phyloP scores from a whole-genome alignment of 2,329 filamentous ascomycete genomes.

The Trichoderma polysporum region DNA sequence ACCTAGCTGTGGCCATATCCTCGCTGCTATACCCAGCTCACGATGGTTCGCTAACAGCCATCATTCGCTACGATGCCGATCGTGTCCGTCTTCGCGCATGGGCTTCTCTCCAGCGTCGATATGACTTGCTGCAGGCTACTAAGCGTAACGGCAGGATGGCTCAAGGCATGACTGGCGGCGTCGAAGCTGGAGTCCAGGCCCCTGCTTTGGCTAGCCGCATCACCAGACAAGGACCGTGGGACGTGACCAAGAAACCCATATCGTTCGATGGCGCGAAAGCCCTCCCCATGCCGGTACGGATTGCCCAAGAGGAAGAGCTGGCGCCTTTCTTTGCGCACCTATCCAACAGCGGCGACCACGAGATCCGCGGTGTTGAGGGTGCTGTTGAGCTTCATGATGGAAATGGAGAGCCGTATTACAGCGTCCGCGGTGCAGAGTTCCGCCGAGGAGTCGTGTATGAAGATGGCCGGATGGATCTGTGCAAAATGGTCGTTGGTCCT shows the following conservation, averaged over 20 bases:
- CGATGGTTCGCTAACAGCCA: conserved; percentile 36
- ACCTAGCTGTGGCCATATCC: conserved; percentile 34
- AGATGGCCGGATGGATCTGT: conserved; percentile 54
- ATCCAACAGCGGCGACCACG: conserved; percentile 32
- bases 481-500: conserved; percentile 55
- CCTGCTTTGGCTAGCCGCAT: conserved; percentile 37
- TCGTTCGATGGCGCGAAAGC: conserved; percentile 34
- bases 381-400: conserved; percentile 36
- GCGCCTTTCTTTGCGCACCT: conserved; percentile 38
- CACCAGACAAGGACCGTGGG: conserved; percentile 37
- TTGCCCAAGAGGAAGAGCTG: conserved; percentile 34
- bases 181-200: conserved; percentile 33
- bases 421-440: conserved; percentile 38
- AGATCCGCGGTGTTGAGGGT: conserved; percentile 27
- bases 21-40: conserved; percentile 37
- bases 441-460: conserved; percentile 46
- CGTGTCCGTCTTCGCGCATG: conserved; percentile 39
- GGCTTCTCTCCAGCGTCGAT: conserved; percentile 38
- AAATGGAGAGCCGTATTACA: conserved; percentile 39
- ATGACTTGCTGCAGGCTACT: conserved; percentile 36
- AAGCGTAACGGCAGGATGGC: conserved; percentile 33
- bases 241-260: conserved; percentile 32
- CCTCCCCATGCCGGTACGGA: conserved; percentile 37
- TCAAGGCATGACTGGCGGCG: conserved; percentile 33
- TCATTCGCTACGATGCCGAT: conserved; percentile 40